Evolutionary conservation across 257 asterid species (phyloP).

Genomic region (Cordia subcordata): DNA sequence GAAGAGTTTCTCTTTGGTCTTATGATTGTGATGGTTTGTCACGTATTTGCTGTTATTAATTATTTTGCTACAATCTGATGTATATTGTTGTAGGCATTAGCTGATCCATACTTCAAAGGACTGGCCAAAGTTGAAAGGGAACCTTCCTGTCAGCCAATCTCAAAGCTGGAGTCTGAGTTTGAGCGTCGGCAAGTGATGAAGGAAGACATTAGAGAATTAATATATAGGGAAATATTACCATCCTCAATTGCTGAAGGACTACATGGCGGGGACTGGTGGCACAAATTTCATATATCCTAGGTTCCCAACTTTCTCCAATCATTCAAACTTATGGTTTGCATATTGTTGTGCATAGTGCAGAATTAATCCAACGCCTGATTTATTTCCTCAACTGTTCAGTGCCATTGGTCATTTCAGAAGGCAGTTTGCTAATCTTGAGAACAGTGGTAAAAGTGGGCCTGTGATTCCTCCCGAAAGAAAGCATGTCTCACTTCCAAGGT

Average conservation of each 20-base stretch:
- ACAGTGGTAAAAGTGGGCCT: conserved; percentile 65
- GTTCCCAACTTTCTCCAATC: conserved; percentile 28
- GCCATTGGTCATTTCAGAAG: conserved; percentile 75
- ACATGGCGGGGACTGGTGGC: conserved; percentile 66
- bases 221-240: conserved; percentile 77
- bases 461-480: conserved; percentile 74
- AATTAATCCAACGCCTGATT: background rate
- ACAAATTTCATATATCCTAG: conserved; percentile 78
- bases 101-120: conserved; percentile 91
- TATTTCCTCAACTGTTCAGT: conserved; percentile 31
- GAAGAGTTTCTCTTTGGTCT: background rate
- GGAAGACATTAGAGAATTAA: conserved; percentile 78
- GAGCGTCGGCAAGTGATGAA: conserved; percentile 77
- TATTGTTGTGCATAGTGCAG: background rate
- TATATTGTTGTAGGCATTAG: conserved; percentile 54
- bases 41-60: background rate
- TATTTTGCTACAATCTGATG: conserved; percentile 7
- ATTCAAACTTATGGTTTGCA: background rate
- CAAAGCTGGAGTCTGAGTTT: conserved; percentile 86
- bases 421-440: conserved; percentile 80
- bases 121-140: conserved; percentile 83
- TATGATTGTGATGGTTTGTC: background rate
- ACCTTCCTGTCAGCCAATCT: conserved; percentile 80
- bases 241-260: conserved; percentile 81
- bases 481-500: conserved; percentile 89